A percentile compares a stretch with the other conserved stretches of the same genome.
phyloP scores from a whole-genome alignment of 139 green algal species.

The Tetradesmus obliquus region DNA sequence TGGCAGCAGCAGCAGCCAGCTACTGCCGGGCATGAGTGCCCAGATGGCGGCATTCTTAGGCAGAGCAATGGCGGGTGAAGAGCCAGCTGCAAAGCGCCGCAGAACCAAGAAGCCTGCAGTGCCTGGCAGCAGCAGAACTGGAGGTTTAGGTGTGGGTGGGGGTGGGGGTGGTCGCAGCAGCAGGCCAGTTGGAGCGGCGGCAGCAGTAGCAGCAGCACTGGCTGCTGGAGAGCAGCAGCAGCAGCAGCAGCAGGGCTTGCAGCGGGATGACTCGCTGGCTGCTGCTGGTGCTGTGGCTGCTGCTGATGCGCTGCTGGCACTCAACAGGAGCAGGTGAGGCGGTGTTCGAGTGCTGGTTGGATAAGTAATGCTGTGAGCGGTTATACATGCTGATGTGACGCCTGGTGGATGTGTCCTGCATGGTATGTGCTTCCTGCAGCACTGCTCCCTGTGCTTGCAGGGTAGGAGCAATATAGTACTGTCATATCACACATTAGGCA shows the following conservation, averaged over 20 bases:
- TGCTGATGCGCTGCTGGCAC: conserved; percentile 24
- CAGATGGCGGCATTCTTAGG: background rate
- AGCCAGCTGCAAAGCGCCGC: background rate
- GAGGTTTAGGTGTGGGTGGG: background rate
- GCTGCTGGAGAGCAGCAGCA: background rate
- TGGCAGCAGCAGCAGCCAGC: conserved; percentile 12
- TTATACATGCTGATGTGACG: background rate
- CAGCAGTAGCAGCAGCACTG: background rate
- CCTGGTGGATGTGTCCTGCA: no score
- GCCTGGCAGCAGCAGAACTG: background rate
- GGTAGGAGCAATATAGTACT: no score
- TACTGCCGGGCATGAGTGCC: background rate
- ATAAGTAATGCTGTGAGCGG: background rate
- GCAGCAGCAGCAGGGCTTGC: background rate
- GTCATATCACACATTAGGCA: no score
- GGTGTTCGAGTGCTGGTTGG: background rate
- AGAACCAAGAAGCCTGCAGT: conserved; percentile 2
- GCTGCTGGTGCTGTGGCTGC: conserved; percentile 3
- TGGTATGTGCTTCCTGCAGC: background rate
- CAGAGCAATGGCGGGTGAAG: background rate
- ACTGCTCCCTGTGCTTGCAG: no score
- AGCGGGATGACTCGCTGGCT: background rate
- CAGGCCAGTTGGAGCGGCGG: background rate
- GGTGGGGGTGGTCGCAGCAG: background rate
- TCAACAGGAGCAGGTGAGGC: conserved; percentile 1